Percentiles rank a stretch among this genome's conserved stretches.
phyloP scores from a whole-genome alignment of 176 grass and related monocot genomes.

The Luzula sylvatica region DNA sequence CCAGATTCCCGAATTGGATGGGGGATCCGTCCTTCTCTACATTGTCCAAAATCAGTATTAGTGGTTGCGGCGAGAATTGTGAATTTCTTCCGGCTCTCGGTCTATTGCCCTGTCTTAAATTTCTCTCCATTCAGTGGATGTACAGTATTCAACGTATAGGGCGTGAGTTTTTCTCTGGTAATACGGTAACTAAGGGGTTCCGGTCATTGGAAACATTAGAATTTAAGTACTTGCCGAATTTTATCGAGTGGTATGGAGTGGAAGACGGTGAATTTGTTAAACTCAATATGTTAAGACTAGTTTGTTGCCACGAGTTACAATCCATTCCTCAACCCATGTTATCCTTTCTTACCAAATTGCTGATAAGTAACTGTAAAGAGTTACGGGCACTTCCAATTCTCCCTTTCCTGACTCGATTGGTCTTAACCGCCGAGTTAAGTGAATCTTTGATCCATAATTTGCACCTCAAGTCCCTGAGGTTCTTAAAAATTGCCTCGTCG shows the following conservation, averaged over 20 bases:
- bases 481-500: background rate
- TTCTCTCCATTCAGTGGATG: conserved; percentile 7
- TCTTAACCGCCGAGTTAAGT: background rate
- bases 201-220: conserved; percentile 13
- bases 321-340: background rate
- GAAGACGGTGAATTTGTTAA: conserved; percentile 13
- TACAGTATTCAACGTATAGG: background rate
- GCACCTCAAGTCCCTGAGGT: background rate
- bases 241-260: conserved; percentile 11
- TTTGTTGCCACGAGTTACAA: background rate
- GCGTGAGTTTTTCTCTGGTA: background rate
- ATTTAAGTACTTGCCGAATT: conserved; percentile 16
- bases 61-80: background rate
- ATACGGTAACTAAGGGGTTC: conserved; percentile 2
- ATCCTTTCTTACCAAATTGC: conserved; percentile 11
- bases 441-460: background rate
- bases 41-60: conserved; percentile 1
- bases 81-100: conserved; percentile 17
- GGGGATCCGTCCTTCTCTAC: conserved; percentile 15
- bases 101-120: conserved; percentile 14
- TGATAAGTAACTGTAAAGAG: background rate
- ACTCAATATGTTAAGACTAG: conserved; percentile 4
- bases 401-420: conserved; percentile 4
- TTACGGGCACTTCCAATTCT: background rate
- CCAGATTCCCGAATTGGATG: conserved; percentile 17